Evolutionary conservation across 768 basidiomycete genomes (phyloP), one percentile per base, ranked within the genome.

Genomic region (Tricholoma hemisulphureum): DNA sequence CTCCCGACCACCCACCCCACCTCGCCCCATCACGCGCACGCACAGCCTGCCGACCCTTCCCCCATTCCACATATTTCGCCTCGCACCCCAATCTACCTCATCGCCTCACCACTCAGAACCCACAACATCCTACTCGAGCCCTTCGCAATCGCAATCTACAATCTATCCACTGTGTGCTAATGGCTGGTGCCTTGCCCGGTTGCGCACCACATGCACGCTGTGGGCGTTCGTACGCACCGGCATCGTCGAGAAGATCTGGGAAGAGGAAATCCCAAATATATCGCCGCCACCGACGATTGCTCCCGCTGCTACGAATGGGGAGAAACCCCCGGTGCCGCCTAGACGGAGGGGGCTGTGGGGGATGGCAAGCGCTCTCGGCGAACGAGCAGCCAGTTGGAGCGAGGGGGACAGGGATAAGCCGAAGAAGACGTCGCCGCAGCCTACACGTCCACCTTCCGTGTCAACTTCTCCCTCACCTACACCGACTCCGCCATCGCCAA

Each of bases 221-320:
- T 97, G 94, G 93, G 84, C 89, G 16, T 96, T 91, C 65, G 86
- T 96, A 51, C 83, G 93, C 21, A 86, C 84, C 0, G 84, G 89
- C 9, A 77, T 97, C 54, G 78, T 96, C 18, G 92, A 94, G 58
- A 88, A 87, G 63, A 76, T 96, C 5, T 97, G 95, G 95, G 89
- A 93, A 56, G 94, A 95, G 61, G 91, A 88, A 56, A 64, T 82
- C 6, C 75, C 80, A n/a, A 58, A 70, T 1, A 67, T 75, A 2
- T 62, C 70, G 2, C 75, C 77, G 9, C 26, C 46, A n/a, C 67
- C 76, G 1, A 64, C 63, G 32, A 63, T 61, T 43, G 63, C 61
- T 18, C 24, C 46, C 3, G 63, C 58, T 51, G 26, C 63, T 10
- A 50, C 66, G 5, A 51, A 58, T 26, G 62, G 64, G 11, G 79